Evolutionary conservation across 805 yeast species (phyloP).

Genomic region (Kuraishia ogatae): DNA sequence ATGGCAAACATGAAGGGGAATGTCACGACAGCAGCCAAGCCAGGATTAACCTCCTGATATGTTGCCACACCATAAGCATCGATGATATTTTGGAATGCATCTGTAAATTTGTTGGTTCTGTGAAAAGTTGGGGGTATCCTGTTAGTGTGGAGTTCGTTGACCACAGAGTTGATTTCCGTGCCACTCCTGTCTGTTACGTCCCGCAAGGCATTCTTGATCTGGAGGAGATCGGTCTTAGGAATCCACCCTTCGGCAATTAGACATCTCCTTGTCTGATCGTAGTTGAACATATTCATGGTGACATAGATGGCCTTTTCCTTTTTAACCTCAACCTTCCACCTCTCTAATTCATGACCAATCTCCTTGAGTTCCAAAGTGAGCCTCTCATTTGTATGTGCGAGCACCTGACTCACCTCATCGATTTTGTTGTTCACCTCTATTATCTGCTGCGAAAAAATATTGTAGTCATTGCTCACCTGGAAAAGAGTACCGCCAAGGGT

Average conservation of each 20-base stretch:
- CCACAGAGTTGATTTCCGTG: conserved; percentile 38
- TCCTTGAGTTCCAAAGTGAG: conserved; percentile 71
- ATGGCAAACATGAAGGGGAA: conserved; percentile 98
- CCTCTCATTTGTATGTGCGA: conserved; percentile 58
- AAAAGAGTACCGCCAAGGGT: conserved; percentile 79
- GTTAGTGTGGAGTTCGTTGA: conserved; percentile 61
- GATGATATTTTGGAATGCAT: conserved; percentile 86
- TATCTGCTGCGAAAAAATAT: conserved; percentile 35
- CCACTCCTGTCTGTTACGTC: conserved; percentile 46
- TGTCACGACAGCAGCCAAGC: conserved; percentile 87
- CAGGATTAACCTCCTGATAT: conserved; percentile 94
- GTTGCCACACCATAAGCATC: conserved; percentile 94
- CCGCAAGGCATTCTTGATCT: conserved; percentile 59
- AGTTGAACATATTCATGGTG: conserved; percentile 70
- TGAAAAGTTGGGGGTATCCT: conserved; percentile 92
- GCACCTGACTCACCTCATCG: conserved; percentile 39
- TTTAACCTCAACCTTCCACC: conserved; percentile 61
- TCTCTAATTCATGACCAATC: conserved; percentile 63
- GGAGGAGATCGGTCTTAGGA: conserved; percentile 66
- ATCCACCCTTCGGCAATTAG: conserved; percentile 96
- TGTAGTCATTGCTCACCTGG: conserved; percentile 38
- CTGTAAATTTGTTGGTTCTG: conserved; percentile 89
- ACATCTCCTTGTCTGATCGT: conserved; percentile 77
- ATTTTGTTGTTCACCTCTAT: conserved; percentile 36
- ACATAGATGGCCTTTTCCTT: conserved; percentile 81